Evolutionary conservation across 2,329 filamentous ascomycete genomes (phyloP).

Genomic region (Clonostachys rhizophaga): DNA sequence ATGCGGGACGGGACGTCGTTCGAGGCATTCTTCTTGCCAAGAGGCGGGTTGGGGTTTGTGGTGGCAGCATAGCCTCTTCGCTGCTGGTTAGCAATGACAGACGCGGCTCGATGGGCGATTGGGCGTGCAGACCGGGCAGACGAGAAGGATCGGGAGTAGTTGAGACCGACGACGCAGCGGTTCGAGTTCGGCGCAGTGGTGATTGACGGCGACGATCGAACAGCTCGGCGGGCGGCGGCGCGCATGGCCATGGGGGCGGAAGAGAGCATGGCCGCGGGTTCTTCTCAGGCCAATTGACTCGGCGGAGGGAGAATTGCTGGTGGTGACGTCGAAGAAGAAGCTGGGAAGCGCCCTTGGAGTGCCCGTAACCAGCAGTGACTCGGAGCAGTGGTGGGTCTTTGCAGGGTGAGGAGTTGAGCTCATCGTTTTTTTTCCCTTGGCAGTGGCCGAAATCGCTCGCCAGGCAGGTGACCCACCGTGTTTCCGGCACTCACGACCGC

Average conservation of each 20-base stretch:
- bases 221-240: slow-evolving; percentile 35
- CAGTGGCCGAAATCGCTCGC: too few relatives aligned
- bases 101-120: too few relatives aligned
- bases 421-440: too few relatives aligned
- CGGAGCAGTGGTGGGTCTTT: too few relatives aligned
- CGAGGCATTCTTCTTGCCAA: slow-evolving; percentile 82
- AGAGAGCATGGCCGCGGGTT: slow-evolving; percentile 31
- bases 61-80: slow-evolving; percentile 11
- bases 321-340: too few relatives aligned
- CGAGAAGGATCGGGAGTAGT: too few relatives aligned
- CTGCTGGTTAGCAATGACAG: background rate
- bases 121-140: too few relatives aligned
- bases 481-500: too few relatives aligned
- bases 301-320: background rate
- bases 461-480: too few relatives aligned
- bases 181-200: slow-evolving; percentile 12
- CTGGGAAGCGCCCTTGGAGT: too few relatives aligned
- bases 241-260: slow-evolving; percentile 33
- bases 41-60: slow-evolving; percentile 71
- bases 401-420: too few relatives aligned
- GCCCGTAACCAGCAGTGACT: too few relatives aligned
- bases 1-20: slow-evolving; percentile 75
- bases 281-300: slow-evolving; percentile 12
- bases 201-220: slow-evolving; percentile 18
- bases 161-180: slow-evolving; percentile 22